Evolutionary conservation across 768 basidiomycete species (phyloP).

Genomic region (Artomyces pyxidatus): DNA sequence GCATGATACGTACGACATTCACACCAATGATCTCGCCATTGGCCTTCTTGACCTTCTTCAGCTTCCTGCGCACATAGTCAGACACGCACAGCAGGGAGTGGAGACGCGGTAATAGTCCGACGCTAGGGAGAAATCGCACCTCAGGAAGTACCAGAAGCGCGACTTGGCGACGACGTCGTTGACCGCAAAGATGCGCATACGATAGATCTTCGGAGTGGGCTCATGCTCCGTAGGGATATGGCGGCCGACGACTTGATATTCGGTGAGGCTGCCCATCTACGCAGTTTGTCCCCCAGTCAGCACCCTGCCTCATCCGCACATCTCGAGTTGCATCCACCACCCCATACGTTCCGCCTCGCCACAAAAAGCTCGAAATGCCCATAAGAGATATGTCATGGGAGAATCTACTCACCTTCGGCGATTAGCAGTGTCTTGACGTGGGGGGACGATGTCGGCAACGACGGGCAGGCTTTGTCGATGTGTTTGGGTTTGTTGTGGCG

Average conservation of each 20-base stretch:
- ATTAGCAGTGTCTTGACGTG: neutral
- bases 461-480: neutral
- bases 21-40: slow-evolving; percentile 98
- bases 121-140: slow-evolving; percentile 35
- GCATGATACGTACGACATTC: slow-evolving; percentile 76
- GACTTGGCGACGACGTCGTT: slow-evolving; percentile 99
- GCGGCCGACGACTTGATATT: slow-evolving; percentile 97
- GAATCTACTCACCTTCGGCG: neutral
- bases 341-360: neutral
- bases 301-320: neutral
- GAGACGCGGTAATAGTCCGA: neutral
- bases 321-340: neutral
- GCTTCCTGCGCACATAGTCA: slow-evolving; percentile 46
- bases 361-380: neutral
- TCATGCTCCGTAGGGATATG: slow-evolving; percentile 92
- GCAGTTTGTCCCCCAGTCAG: too few relatives aligned
- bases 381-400: neutral
- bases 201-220: slow-evolving; percentile 95
- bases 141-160: slow-evolving; percentile 99
- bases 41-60: slow-evolving; percentile 99
- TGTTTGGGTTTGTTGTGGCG: neutral
- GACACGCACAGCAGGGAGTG: neutral
- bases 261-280: slow-evolving; percentile 73
- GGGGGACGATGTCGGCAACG: neutral
- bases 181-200: slow-evolving; percentile 98